phyloP scores from a whole-genome alignment of 2,329 filamentous ascomycete species.

The Dothidotthia symphoricarpi region DNA sequence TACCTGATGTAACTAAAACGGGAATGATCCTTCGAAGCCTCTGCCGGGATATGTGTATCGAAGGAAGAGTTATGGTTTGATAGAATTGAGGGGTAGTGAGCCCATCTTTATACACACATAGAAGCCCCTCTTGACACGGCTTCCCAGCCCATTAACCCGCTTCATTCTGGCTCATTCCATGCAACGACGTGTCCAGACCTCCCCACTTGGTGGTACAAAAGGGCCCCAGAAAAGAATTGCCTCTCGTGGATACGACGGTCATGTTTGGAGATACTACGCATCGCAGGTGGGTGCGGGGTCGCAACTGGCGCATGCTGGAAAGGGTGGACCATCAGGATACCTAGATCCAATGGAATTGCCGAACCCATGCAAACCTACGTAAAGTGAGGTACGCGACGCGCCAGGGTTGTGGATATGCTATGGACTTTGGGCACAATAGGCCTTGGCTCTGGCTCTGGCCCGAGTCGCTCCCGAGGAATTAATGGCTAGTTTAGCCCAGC shows the following conservation, averaged over 20 bases:
- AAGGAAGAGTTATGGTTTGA: conserved; percentile 13
- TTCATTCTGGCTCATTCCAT: conserved; percentile 24
- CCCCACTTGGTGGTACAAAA: conserved; percentile 37
- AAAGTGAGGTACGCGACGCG: conserved; percentile 12
- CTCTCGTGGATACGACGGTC: conserved; percentile 29
- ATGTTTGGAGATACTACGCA: conserved; percentile 35
- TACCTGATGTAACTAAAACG: conserved; percentile 28
- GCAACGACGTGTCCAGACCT: conserved; percentile 22
- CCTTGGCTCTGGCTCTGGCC: too few species aligned
- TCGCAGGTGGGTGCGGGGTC: conserved; percentile 37
- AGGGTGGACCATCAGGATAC: conserved; percentile 7
- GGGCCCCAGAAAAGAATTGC: conserved; percentile 14
- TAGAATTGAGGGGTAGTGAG: conserved; percentile 23
- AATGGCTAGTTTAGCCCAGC: too few species aligned
- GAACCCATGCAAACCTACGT: conserved; percentile 17
- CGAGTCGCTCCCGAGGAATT: too few species aligned
- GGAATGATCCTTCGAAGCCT: conserved; percentile 8
- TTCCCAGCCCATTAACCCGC: too few species aligned
- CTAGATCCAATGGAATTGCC: conserved; percentile 11
- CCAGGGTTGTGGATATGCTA: too few species aligned
- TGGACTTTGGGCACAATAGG: too few species aligned
- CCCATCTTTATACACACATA: conserved; percentile 30
- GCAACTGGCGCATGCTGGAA: too few species aligned
- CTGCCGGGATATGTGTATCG: conserved; percentile 14
- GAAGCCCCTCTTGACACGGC: conserved; percentile 10